Conservation (phyloP, 2,329 filamentous ascomycete genomes). For the Ramularia collo-cygni region DNA sequence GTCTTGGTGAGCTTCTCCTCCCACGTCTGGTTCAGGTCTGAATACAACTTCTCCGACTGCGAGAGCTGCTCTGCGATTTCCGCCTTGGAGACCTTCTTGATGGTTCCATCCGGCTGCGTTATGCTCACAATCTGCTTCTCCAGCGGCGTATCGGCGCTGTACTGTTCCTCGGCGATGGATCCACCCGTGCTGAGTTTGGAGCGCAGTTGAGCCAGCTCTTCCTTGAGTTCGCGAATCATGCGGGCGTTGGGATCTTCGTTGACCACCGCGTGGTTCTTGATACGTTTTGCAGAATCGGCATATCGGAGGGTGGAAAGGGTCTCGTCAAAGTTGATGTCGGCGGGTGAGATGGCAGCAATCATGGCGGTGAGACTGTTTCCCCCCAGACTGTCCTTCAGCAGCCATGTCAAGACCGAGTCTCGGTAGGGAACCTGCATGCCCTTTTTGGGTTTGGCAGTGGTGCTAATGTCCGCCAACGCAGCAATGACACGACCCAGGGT, state of each 20-base stretch:
- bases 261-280: conserved; percentile 99
- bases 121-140: conserved; percentile 97
- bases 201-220: conserved; percentile 78
- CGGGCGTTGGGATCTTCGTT: conserved; percentile 98
- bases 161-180: conserved; percentile 62
- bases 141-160: conserved; percentile 82
- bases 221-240: conserved; percentile 97
- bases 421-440: conserved; percentile 83
- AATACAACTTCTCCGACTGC: conserved; percentile 92
- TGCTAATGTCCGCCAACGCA: conserved; percentile 82
- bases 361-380: conserved; percentile 99
- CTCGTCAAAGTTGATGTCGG: conserved; percentile 98
- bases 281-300: conserved; percentile 94
- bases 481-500: conserved; percentile 97
- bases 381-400: conserved; percentile 91
- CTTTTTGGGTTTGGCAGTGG: conserved; percentile 75
- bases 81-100: conserved; percentile 96
- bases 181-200: conserved; percentile 62
- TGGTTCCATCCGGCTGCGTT: conserved; percentile 70
- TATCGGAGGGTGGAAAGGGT: conserved; percentile 93
- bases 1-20: conserved; percentile 93
- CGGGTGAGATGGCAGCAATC: conserved; percentile 97
- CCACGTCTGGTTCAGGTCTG: conserved; percentile 97
- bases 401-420: conserved; percentile 93
- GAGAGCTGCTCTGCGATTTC: conserved; percentile 95